These are phyloP conservation scores for Cylindrodendrum hubeiense DNA, from an alignment of 2,329 filamentous ascomycete species.

Conservation along the genomic window DNA sequence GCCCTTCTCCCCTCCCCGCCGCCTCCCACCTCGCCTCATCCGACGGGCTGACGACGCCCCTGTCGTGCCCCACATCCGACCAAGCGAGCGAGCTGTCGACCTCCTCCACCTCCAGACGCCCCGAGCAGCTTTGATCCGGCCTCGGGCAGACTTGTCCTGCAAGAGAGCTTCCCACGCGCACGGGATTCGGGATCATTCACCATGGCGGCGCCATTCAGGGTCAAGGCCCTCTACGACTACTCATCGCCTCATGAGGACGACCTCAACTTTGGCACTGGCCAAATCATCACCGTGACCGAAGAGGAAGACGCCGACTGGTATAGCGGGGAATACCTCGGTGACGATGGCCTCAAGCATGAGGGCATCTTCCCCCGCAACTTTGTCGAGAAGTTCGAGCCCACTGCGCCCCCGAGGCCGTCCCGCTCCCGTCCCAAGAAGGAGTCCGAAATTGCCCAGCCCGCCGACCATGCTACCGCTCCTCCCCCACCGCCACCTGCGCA, in stretches of 20 bases:
- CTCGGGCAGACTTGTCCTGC: slow-evolving; percentile 46
- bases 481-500: slow-evolving; percentile 48
- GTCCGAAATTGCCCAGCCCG: slow-evolving; percentile 49
- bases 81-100: slow-evolving; percentile 45
- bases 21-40: slow-evolving; percentile 36
- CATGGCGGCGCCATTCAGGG: slow-evolving; percentile 88
- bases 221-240: slow-evolving; percentile 97
- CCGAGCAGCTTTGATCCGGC: slow-evolving; percentile 43
- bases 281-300: slow-evolving; percentile 94
- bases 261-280: slow-evolving; percentile 85
- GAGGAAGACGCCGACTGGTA: slow-evolving; percentile 97
- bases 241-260: slow-evolving; percentile 94
- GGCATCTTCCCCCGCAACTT: slow-evolving; percentile 98
- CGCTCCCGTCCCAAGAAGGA: slow-evolving; percentile 78
- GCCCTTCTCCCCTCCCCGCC: slow-evolving; percentile 38
- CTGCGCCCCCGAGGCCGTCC: slow-evolving; percentile 86
- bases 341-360: slow-evolving; percentile 78
- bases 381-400: slow-evolving; percentile 95
- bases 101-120: slow-evolving; percentile 38
- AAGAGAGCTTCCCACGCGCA: slow-evolving; percentile 40
- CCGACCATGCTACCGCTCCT: slow-evolving; percentile 53
- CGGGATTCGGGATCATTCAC: slow-evolving; percentile 49
- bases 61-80: slow-evolving; percentile 46
- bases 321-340: slow-evolving; percentile 86
- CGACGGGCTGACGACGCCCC: slow-evolving; percentile 47